Base-by-base conservation (phyloP, 2,329 filamentous ascomycete genomes). In the Clathrospora elynae region DNA sequence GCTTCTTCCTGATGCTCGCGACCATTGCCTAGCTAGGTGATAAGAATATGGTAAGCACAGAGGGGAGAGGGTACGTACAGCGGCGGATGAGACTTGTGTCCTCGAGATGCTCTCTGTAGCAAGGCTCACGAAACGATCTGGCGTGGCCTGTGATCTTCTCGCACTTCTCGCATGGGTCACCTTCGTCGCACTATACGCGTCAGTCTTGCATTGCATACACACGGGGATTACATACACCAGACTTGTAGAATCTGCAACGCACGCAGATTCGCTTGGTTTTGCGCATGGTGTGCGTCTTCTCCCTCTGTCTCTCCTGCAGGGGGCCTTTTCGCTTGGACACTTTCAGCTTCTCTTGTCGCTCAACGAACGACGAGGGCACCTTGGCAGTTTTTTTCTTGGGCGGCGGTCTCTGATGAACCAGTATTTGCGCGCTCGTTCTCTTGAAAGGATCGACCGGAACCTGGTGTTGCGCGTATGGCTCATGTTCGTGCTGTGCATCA, bases 241-340 rank as follows among this genome's bases (percentile, higher is more conserved):
- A 57, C 36, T 68, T 68, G 54, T 67, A 69, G 25, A 69, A 61
- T 35, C 61, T 62, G 44, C 67, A 70, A 19, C 66, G 65, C 6
- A 68, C 52, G 35, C 67, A 70, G 26, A 57, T 57, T 4, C 55
- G 51, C 34, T 61, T 64, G 6, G 49, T 55, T 35, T 69, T 68
- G 37, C 67, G 66, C 65, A 69, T 68, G 1, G 55, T 55, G 22
- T 62, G 56, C n/a, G 66, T 66, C 42, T 68, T 66, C 29, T 61
- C 58, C 24, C 62, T 51, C 17, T 52, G 55, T 16, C 59, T 53
- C 28, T 64, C 61, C 19, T 51, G 44, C 5, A 70, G 43, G 7
- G 61, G 61, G 1, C 64, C 65, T 36, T 55, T 58, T 11, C 66
- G 59, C 38, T 56, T 64, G 3, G 62, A 66, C 5, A 66, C 53